Conservation (phyloP, 2,329 filamentous ascomycete genomes). For the Incumbomyces delicatus region DNA sequence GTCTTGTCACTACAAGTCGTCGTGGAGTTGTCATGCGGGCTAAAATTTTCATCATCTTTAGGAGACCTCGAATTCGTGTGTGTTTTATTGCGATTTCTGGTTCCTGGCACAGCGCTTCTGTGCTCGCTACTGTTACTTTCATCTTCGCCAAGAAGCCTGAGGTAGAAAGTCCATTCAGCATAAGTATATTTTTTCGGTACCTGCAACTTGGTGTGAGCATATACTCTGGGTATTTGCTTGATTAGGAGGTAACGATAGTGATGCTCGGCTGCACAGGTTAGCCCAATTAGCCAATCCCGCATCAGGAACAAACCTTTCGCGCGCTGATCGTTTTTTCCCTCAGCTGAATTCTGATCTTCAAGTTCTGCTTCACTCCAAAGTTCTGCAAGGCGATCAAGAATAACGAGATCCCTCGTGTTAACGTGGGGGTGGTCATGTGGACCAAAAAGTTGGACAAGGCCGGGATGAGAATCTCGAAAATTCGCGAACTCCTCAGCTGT, state of each 20-base stretch:
- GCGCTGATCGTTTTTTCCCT: slow-evolving; percentile 2
- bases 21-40: not conserved
- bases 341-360: slow-evolving; percentile 32
- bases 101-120: not conserved
- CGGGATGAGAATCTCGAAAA: slow-evolving; percentile 16
- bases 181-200: slow-evolving; percentile 30
- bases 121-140: slow-evolving; percentile 32
- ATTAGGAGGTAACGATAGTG: slow-evolving; percentile 38
- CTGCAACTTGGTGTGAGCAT: slow-evolving; percentile 26
- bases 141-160: slow-evolving; percentile 38
- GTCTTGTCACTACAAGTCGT: not conserved
- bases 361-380: slow-evolving; percentile 36
- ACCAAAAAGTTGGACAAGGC: slow-evolving; percentile 15
- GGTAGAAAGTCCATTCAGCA: slow-evolving; percentile 40
- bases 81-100: not conserved
- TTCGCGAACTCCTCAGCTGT: slow-evolving; percentile 6
- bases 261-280: slow-evolving; percentile 22
- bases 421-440: slow-evolving; percentile 2
- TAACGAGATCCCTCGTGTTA: slow-evolving; percentile 4
- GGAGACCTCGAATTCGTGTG: not conserved
- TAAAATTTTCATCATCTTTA: not conserved
- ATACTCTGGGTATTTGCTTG: slow-evolving; percentile 30
- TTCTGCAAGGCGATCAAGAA: slow-evolving; percentile 26
- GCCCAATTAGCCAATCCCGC: slow-evolving; percentile 2
- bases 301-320: slow-evolving; percentile 12